A percentile compares a stretch with the other conserved stretches of the same genome.
Conservation (phyloP, 1,284 basidiomycete genomes). For the Xerocomus cyaneibrunnescens region DNA sequence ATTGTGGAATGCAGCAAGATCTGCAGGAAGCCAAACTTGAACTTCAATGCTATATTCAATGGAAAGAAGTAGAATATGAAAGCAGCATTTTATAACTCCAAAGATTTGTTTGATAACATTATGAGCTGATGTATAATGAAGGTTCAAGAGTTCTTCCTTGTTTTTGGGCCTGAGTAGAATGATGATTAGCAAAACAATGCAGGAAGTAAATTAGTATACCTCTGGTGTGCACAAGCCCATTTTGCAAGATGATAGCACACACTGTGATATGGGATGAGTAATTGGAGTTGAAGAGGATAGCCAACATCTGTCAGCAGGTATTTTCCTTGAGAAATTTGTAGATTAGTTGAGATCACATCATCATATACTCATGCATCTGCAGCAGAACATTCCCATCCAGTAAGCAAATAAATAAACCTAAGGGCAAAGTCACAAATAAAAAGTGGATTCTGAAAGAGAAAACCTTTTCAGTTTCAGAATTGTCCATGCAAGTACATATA, state of each 20-base stretch:
- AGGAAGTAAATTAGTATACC: neutral
- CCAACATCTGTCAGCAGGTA: neutral
- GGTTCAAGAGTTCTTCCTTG: slow-evolving; percentile 40
- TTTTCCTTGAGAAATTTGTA: neutral
- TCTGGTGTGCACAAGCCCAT: too few species aligned
- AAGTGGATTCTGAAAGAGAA: too few species aligned
- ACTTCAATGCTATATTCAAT: neutral
- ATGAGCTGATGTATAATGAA: too few species aligned
- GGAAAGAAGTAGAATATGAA: neutral
- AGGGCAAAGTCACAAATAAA: slow-evolving; percentile 7
- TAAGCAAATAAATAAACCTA: slow-evolving; percentile 5
- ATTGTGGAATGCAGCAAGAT: neutral
- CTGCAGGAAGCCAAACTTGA: neutral
- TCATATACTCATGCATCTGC: too few species aligned
- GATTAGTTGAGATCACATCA: neutral
- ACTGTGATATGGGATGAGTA: neutral
- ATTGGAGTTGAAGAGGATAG: neutral
- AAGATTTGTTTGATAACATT: too few species aligned
- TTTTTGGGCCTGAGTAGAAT: slow-evolving; percentile 1
- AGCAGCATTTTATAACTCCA: too few species aligned
- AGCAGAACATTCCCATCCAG: slow-evolving; percentile 7
- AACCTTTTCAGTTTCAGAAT: too few species aligned
- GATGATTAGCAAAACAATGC: neutral
- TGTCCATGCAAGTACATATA: too few species aligned
- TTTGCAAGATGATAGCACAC: neutral